A percentile compares a stretch with the other conserved stretches of the same genome.
Conservation (phyloP, 2,329 filamentous ascomycete genomes). For the Pseudopyrenochaeta lycopersici region DNA sequence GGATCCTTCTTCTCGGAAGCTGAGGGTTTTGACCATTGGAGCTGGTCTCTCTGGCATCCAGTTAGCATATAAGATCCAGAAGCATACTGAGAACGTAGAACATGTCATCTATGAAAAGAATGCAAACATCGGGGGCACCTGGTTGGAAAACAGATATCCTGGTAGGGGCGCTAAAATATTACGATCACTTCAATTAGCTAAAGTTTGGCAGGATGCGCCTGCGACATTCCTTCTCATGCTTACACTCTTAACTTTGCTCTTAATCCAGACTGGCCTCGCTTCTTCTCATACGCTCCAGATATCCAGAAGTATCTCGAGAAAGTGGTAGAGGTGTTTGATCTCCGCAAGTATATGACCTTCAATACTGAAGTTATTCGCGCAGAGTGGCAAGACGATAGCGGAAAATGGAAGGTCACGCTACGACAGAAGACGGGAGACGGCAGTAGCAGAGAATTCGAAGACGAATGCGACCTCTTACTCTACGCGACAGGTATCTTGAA, state of each 20-base stretch:
- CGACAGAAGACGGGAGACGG: slow-evolving; percentile 50
- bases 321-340: slow-evolving; percentile 58
- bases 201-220: slow-evolving; percentile 47
- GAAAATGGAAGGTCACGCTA: slow-evolving; percentile 61
- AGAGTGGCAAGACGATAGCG: slow-evolving; percentile 59
- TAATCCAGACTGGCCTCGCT: slow-evolving; percentile 59
- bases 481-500: slow-evolving; percentile 57
- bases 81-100: slow-evolving; percentile 53
- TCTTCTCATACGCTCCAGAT: slow-evolving; percentile 57
- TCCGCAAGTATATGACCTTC: slow-evolving; percentile 64
- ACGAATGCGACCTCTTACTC: slow-evolving; percentile 55
- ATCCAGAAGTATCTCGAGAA: slow-evolving; percentile 60
- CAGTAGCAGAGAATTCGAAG: slow-evolving; percentile 50
- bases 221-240: slow-evolving; percentile 57
- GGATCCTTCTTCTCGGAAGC: slow-evolving; percentile 37
- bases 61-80: slow-evolving; percentile 60
- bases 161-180: slow-evolving; percentile 11
- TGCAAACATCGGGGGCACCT: slow-evolving; percentile 55
- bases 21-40: slow-evolving; percentile 60
- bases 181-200: neutral
- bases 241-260: slow-evolving; percentile 57
- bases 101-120: slow-evolving; percentile 61
- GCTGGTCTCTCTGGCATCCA: slow-evolving; percentile 59
- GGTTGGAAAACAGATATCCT: slow-evolving; percentile 56
- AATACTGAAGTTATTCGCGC: slow-evolving; percentile 58